Percentiles rank a stretch among this genome's conserved stretches.
These are phyloP conservation scores for Boletales sp. DNA, from an alignment of 768 basidiomycete species.

Conservation along the genomic window DNA sequence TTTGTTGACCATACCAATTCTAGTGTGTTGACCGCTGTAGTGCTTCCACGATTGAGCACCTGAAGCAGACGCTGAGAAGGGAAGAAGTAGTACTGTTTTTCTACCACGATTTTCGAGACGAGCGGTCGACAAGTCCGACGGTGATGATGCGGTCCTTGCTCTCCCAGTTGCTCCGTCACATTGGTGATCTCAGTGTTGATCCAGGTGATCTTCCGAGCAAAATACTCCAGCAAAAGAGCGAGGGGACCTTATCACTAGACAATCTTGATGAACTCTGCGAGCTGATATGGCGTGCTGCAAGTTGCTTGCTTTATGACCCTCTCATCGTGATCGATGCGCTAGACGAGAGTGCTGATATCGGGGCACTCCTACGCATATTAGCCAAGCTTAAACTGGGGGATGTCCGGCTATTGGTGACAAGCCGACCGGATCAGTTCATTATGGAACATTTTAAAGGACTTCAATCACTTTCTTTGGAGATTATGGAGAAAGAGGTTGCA, in stretches of 20 bases:
- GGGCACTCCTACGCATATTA: neutral
- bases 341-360: slow-evolving; percentile 3
- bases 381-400: neutral
- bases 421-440: neutral
- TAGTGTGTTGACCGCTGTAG: neutral
- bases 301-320: neutral
- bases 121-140: neutral
- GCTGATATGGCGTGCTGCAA: neutral
- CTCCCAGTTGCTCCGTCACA: neutral
- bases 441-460: neutral
- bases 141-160: slow-evolving; percentile 5
- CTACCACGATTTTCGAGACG: slow-evolving; percentile 4
- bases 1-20: neutral
- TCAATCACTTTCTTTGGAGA: neutral
- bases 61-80: neutral
- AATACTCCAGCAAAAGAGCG: neutral
- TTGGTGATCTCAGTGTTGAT: neutral
- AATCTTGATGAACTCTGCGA: neutral
- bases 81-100: neutral
- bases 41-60: slow-evolving; percentile 2
- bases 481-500: neutral
- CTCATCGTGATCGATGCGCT: slow-evolving; percentile 9
- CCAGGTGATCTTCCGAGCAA: neutral
- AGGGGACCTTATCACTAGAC: neutral
- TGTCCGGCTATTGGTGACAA: neutral